These are phyloP conservation scores for Conringia planisiliqua DNA, from an alignment of 345 rosid species.

Conservation along the genomic window DNA sequence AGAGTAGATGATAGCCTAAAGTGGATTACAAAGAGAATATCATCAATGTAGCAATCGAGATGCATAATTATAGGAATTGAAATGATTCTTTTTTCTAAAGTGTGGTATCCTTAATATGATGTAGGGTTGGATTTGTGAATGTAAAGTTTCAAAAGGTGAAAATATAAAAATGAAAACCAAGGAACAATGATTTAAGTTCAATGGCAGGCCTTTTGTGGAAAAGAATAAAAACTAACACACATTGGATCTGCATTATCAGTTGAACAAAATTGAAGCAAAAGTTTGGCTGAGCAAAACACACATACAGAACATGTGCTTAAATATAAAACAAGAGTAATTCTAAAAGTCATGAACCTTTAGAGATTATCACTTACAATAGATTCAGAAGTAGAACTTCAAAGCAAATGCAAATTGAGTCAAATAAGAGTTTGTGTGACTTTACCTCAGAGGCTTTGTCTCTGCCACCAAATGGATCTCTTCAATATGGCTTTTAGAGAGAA, in stretches of 20 bases:
- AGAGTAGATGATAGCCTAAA: not conserved
- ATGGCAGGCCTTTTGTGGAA: not conserved
- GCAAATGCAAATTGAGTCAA: not conserved
- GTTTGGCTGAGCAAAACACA: too few relatives aligned
- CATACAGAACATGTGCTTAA: not conserved
- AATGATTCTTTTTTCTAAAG: too few relatives aligned
- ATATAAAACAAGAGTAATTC: not conserved
- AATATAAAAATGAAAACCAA: not conserved
- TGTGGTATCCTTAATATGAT: too few relatives aligned
- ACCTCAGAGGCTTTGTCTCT: constrained; percentile 18
- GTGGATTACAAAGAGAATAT: too few relatives aligned
- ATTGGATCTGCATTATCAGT: constrained; percentile 8
- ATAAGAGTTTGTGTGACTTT: not conserved
- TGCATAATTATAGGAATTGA: too few relatives aligned
- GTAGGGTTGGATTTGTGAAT: not conserved
- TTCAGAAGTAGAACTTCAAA: not conserved
- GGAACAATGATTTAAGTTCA: not conserved
- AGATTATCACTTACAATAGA: not conserved
- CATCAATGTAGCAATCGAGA: too few relatives aligned
- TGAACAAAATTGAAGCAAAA: constrained; percentile 3
- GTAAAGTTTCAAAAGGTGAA: not conserved
- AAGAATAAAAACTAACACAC: not conserved
- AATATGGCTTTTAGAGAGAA: not conserved
- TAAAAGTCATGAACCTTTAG: not conserved
- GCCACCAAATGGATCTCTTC: not conserved